Evolutionary conservation across 1,284 basidiomycete genomes (phyloP).

Genomic region (Ganoderma boninense): DNA sequence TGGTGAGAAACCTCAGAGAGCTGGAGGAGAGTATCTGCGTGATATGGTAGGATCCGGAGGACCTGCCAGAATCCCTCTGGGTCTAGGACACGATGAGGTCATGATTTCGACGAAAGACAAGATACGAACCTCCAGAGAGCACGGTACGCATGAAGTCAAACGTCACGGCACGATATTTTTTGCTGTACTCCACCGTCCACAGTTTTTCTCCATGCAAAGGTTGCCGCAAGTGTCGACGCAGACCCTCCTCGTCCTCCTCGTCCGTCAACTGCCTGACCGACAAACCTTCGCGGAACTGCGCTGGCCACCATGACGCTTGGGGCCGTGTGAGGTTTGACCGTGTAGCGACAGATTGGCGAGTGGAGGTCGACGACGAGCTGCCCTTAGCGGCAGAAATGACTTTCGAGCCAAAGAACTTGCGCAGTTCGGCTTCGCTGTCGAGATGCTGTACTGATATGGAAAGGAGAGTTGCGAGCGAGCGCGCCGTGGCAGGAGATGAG

Average conservation of each 20-base stretch:
- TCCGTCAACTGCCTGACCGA: conserved; percentile 64
- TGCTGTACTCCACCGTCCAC: conserved; percentile 89
- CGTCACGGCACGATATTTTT: conserved; percentile 82
- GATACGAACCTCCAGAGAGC: conserved; percentile 74
- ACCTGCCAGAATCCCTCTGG: conserved; percentile 70
- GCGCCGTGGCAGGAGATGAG: too few species aligned
- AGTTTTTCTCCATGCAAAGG: conserved; percentile 68
- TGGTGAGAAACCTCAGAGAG: conserved; percentile 86
- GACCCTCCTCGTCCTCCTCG: conserved; percentile 60
- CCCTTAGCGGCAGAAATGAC: conserved; percentile 74
- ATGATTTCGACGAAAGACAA: background rate
- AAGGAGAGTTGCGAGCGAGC: conserved; percentile 52
- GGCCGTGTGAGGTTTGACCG: conserved; percentile 73
- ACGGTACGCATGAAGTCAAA: conserved; percentile 84
- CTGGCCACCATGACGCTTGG: conserved; percentile 68
- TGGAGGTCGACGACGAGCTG: conserved; percentile 33
- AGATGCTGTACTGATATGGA: conserved; percentile 81
- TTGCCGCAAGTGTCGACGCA: conserved; percentile 52
- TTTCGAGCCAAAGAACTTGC: conserved; percentile 91
- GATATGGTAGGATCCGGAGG: conserved; percentile 74
- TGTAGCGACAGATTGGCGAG: conserved; percentile 42
- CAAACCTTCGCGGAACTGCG: conserved; percentile 73
- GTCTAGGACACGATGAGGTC: conserved; percentile 50
- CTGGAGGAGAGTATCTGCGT: conserved; percentile 91
- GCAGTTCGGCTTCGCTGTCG: conserved; percentile 88